Base-by-base conservation (phyloP, 495 filamentous ascomycete species). In the Beverwykella pulmonaria region DNA sequence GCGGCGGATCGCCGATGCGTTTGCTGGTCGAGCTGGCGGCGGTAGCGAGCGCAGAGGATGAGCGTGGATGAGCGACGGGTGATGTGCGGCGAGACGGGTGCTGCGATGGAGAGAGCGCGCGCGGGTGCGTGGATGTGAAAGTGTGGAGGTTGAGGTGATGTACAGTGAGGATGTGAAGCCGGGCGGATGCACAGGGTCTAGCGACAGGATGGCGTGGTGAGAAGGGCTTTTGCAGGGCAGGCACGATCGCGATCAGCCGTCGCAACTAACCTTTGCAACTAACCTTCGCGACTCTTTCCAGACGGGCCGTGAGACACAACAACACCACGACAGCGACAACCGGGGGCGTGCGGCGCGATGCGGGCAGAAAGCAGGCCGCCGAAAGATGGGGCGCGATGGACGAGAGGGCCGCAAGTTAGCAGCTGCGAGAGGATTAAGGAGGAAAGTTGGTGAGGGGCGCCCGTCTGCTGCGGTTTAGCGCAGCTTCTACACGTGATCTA, bases 141-240 rank as follows among this genome's bases (percentile, higher is more conserved):
- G 34, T n/a, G 9, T 12, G 54, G 26, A 5, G 22, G 39, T 10
- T 8, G 30, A 29, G 22, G 58, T 7, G 46, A 50, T 49, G 58
- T 12, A 50, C 44, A 23, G 22, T 61, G n/a, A 26, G 17, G 58
- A 30, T 61, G 44, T 20, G 39, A 20, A 6, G 17, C 9, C 19
- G 59, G 32, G 48, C 48, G 47, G 59, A 39, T 53, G 19, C 30
- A 36, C 63, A 61, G 57, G 57, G 64, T 67, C 48, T 61, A 61
- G 57, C 56, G 64, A 63, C 58, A 39, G 58, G 39, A 65, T 61
- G 64, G 64, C 56, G 64, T 55, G 57, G 49, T 61, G 64, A 47
- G 60, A 63, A 63, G 60, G 29, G 29, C 29, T 55, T 20, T 14
- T 34, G 46, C 23, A 55, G 34, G 61, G 50, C 46, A 52, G 25